Conservation (phyloP, 2,329 filamentous ascomycete species). For the Didymella sp. region DNA sequence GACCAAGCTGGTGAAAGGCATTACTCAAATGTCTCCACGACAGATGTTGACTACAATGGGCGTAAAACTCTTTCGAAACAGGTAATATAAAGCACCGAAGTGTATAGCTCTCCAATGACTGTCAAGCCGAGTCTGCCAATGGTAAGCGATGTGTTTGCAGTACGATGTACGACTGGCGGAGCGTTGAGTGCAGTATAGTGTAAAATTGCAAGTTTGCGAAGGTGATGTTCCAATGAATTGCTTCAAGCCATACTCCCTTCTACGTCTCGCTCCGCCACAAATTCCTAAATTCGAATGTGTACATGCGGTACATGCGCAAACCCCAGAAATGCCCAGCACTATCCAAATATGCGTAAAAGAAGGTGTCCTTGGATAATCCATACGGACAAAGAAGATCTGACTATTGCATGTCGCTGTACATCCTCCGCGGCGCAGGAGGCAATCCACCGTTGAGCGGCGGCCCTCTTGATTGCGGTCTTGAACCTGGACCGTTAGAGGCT, state of each 20-base stretch:
- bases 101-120: not conserved
- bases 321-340: slow-evolving; percentile 9
- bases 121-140: not conserved
- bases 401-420: slow-evolving; percentile 44
- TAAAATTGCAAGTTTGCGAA: not conserved
- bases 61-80: no score
- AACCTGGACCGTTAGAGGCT: slow-evolving; percentile 36
- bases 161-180: not conserved
- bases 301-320: slow-evolving; percentile 8
- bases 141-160: not conserved
- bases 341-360: slow-evolving; percentile 8
- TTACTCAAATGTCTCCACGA: not conserved
- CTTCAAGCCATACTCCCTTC: slow-evolving; percentile 6
- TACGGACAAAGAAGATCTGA: not conserved
- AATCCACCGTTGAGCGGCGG: slow-evolving; percentile 36
- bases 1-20: not conserved
- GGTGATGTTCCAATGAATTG: slow-evolving; percentile 11
- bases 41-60: not conserved
- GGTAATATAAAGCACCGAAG: not conserved
- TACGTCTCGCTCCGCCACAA: slow-evolving; percentile 10
- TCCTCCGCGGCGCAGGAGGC: slow-evolving; percentile 40
- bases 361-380: not conserved
- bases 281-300: slow-evolving; percentile 4
- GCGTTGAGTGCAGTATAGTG: not conserved
- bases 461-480: slow-evolving; percentile 34